Evolutionary conservation across 2,329 filamentous ascomycete species (phyloP), one percentile per base, ranked within the genome.

Genomic region (Thermoascus crustaceus): DNA sequence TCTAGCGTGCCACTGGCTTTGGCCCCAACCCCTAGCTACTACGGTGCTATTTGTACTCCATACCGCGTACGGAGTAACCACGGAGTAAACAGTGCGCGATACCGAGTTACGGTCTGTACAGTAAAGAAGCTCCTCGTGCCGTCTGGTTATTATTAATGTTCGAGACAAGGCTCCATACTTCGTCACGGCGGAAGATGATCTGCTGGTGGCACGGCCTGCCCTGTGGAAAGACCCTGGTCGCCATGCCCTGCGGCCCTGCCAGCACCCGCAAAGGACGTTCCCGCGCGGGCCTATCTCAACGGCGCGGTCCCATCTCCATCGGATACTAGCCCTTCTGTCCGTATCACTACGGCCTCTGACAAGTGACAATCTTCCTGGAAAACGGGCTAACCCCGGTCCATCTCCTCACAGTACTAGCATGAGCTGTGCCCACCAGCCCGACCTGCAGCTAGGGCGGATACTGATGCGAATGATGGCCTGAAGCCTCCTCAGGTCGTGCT

Each of bases 391-490:
- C 18, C 26, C 26, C 18, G 26, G 26, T 17, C 26, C 26, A 29
- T 29, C 26, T 29, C 14, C 26, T 29, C 14, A n/a, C n/a, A n/a
- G n/a, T n/a, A n/a, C n/a, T n/a, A n/a, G n/a, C n/a, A n/a, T n/a
- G n/a, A n/a, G n/a, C n/a, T n/a, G 26, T 18, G 26, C 26, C 26
- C 26, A 29, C 26, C 11, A 10, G n/a, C n/a, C n/a, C n/a, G 26
- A 29, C 14, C 26, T 29, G 26, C 26, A 29, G 26, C 26, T 29
- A 17, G 26, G 16, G 26, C 26, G 26, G 26, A 29, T 29, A 29
- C 26, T 17, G 26, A 29, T 29, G 26, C 14, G 26, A 29, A 29
- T 29, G 26, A 29, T 29, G 18, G 26, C 18, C 26, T 29, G 14
- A 29, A 29, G 16, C 26, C 26, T 29, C n/a, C 18, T 29, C 14